These are phyloP conservation scores for Ganoderma multipileum DNA, from an alignment of 1,284 basidiomycete genomes.

Conservation along the genomic window DNA sequence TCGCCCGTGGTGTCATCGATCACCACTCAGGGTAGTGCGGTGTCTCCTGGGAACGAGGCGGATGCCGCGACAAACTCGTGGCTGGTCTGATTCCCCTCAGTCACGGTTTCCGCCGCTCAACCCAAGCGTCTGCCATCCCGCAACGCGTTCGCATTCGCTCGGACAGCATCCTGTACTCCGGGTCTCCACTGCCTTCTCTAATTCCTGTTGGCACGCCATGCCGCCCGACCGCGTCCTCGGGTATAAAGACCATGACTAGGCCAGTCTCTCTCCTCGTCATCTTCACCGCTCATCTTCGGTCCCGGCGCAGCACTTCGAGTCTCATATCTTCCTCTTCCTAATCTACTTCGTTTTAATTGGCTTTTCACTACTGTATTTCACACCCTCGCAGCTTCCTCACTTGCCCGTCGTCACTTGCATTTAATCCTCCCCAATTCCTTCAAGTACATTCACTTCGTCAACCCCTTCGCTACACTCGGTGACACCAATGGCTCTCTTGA, in stretches of 20 bases:
- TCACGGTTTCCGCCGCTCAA: slow-evolving; percentile 29
- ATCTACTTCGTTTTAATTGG: slow-evolving; percentile 28
- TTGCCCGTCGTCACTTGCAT: slow-evolving; percentile 16
- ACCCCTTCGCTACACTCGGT: slow-evolving; percentile 2
- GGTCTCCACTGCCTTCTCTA: slow-evolving; percentile 18
- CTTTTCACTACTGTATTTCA: slow-evolving; percentile 14
- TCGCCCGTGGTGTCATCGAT: slow-evolving; percentile 5
- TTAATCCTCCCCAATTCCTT: slow-evolving; percentile 14
- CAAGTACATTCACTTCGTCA: slow-evolving; percentile 7
- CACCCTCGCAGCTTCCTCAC: slow-evolving; percentile 8
- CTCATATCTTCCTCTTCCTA: slow-evolving; percentile 21
- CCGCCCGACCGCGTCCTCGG: neutral
- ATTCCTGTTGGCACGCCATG: slow-evolving; percentile 10
- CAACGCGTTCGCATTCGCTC: slow-evolving; percentile 14
- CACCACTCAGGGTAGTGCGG: slow-evolving; percentile 11
- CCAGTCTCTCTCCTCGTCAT: slow-evolving; percentile 17
- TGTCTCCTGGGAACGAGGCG: slow-evolving; percentile 11
- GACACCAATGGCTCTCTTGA: slow-evolving; percentile 30
- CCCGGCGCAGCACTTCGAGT: slow-evolving; percentile 23
- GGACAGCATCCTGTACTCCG: slow-evolving; percentile 22
- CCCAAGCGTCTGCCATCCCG: slow-evolving; percentile 25
- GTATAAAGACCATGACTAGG: slow-evolving; percentile 29
- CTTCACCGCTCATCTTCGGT: slow-evolving; percentile 26
- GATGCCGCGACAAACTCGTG: neutral
- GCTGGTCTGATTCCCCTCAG: slow-evolving; percentile 13